Evolutionary conservation across 2,329 filamentous ascomycete genomes (phyloP).

Genomic region (Stylonectria norvegica): DNA sequence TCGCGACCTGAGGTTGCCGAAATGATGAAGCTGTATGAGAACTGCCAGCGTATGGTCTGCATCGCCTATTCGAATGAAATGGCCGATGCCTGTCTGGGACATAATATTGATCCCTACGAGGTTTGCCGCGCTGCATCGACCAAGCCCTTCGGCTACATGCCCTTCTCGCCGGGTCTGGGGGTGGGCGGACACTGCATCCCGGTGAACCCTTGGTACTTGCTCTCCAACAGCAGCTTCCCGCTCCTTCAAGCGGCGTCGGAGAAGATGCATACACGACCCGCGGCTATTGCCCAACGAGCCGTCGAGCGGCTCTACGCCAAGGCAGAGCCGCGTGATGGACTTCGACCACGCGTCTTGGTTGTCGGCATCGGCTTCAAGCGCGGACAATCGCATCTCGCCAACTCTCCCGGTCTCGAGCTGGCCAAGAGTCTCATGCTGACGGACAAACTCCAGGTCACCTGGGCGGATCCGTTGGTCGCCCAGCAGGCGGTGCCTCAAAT

Average conservation of each 20-base stretch:
- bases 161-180: constrained; percentile 45
- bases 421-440: constrained; percentile 36
- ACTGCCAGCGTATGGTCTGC: constrained; percentile 54
- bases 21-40: constrained; percentile 58
- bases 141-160: constrained; percentile 52
- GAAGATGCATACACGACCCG: constrained; percentile 42
- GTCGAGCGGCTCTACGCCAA: constrained; percentile 29
- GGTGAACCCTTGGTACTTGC: constrained; percentile 52
- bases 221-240: constrained; percentile 46
- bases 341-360: constrained; percentile 37
- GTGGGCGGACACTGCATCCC: constrained; percentile 57
- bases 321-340: constrained; percentile 1
- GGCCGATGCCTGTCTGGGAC: constrained; percentile 47
- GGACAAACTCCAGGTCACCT: constrained; percentile 39
- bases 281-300: constrained; percentile 35
- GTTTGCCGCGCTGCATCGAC: constrained; percentile 47
- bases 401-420: constrained; percentile 46
- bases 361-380: constrained; percentile 50
- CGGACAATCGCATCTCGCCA: constrained; percentile 45
- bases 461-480: constrained; percentile 43
- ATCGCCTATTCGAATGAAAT: constrained; percentile 56
- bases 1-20: constrained; percentile 53
- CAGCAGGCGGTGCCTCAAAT: constrained; percentile 42
- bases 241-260: constrained; percentile 43
- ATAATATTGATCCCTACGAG: constrained; percentile 49